A percentile compares a stretch with the other conserved stretches of the same genome.
Conservation (phyloP, 1,284 basidiomycete species). For the Marasmius sp. region DNA sequence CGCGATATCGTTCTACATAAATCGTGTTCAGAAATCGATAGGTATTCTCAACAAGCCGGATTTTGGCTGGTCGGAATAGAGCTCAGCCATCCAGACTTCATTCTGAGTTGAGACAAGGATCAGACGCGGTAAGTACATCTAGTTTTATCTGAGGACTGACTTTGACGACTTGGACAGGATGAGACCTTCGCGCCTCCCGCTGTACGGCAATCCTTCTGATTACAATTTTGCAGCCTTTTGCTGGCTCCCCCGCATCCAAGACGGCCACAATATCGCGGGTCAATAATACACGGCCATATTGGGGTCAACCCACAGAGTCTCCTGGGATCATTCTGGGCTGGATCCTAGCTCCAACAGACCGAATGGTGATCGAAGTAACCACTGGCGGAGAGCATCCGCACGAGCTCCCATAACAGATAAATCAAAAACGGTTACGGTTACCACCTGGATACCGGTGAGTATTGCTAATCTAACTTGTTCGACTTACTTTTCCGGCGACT, state of each 20-base stretch:
- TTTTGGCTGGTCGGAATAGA: not conserved
- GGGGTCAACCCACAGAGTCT: slow-evolving; percentile 24
- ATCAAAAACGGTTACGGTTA: slow-evolving; percentile 2
- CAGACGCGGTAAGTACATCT: not conserved
- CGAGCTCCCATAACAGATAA: slow-evolving; percentile 5
- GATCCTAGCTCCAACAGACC: not conserved
- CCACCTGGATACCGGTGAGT: slow-evolving; percentile 4
- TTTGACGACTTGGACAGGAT: not conserved
- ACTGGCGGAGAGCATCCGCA: not conserved
- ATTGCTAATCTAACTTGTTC: too few relatives aligned
- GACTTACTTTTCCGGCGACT: not conserved
- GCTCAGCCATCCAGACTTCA: not conserved
- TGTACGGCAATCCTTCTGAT: not conserved
- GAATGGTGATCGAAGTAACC: not conserved
- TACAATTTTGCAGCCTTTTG: not conserved
- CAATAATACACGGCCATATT: slow-evolving; percentile 26
- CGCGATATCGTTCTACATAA: too few relatives aligned
- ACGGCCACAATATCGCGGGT: slow-evolving; percentile 20
- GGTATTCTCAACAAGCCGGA: not conserved
- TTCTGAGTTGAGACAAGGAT: not conserved
- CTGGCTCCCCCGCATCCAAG: not conserved
- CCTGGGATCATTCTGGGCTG: not conserved
- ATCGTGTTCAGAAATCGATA: too few relatives aligned
- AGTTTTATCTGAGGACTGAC: not conserved
- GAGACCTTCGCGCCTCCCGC: not conserved